These are phyloP conservation scores for Hymenoscyphus repandus DNA, from an alignment of 2,329 filamentous ascomycete species.

Conservation along the genomic window DNA sequence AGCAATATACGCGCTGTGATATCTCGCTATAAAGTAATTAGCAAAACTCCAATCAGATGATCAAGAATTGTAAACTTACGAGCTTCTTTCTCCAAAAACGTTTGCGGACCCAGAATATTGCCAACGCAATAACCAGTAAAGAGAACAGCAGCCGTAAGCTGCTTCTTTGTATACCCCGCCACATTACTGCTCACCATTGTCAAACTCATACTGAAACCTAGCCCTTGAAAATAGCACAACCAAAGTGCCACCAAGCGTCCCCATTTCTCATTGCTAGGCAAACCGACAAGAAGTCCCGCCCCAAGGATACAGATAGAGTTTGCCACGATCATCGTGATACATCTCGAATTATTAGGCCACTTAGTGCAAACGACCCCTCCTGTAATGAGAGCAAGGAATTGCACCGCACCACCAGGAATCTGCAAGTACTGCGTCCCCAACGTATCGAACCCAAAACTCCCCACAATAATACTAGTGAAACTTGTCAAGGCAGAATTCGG, in stretches of 20 bases:
- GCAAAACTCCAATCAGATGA: background rate
- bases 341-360: conserved; percentile 45
- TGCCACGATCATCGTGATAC: conserved; percentile 50
- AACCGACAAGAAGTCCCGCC: conserved; percentile 44
- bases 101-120: conserved; percentile 44
- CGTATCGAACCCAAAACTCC: conserved; percentile 34
- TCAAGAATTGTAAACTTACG: conserved; percentile 17
- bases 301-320: conserved; percentile 51
- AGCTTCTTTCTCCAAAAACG: conserved; percentile 25
- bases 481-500: conserved; percentile 52
- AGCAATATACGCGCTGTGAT: conserved; percentile 29
- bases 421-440: conserved; percentile 52
- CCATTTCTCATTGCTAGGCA: conserved; percentile 49
- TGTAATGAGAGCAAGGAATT: conserved; percentile 47
- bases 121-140: conserved; percentile 50
- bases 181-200: conserved; percentile 49
- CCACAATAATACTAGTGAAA: conserved; percentile 32
- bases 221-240: conserved; percentile 49
- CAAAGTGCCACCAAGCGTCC: conserved; percentile 51
- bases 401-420: conserved; percentile 53
- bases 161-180: conserved; percentile 51
- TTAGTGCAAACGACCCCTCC: conserved; percentile 47
- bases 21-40: conserved; percentile 28
- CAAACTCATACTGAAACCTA: conserved; percentile 48
- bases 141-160: conserved; percentile 44